Evolutionary conservation across 768 basidiomycete species (phyloP).

Genomic region (Peribolospora kevripleyi): DNA sequence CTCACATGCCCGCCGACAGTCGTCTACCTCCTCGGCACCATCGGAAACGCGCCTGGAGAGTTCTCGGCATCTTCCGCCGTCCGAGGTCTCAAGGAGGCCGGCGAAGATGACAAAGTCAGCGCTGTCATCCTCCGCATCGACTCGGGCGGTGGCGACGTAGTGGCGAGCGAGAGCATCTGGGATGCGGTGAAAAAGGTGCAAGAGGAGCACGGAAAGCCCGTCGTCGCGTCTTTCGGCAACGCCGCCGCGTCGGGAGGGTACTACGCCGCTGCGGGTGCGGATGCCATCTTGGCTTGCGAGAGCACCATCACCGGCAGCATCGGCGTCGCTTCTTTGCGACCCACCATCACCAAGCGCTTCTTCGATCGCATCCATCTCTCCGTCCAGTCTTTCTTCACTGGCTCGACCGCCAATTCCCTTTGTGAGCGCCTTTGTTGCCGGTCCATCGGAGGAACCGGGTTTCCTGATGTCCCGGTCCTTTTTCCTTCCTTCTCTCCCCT

Average conservation of each 20-base stretch:
- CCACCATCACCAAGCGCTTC: constrained; percentile 12
- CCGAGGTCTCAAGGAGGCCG: constrained; percentile 13
- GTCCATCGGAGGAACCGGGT: too few species aligned
- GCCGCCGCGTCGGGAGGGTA: constrained; percentile 14
- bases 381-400: constrained; percentile 12
- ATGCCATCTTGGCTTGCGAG: constrained; percentile 14
- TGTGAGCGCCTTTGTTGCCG: too few species aligned
- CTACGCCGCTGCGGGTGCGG: constrained; percentile 9
- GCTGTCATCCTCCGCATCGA: constrained; percentile 15
- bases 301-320: constrained; percentile 14
- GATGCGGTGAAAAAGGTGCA: constrained; percentile 13
- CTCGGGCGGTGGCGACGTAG: constrained; percentile 13
- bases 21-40: constrained; percentile 14
- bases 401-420: constrained; percentile 8
- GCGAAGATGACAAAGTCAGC: constrained; percentile 12
- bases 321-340: constrained; percentile 14
- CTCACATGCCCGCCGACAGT: not conserved
- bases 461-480: too few species aligned
- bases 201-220: constrained; percentile 11
- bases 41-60: constrained; percentile 11
- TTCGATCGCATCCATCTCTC: constrained; percentile 14
- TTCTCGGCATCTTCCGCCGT: constrained; percentile 11
- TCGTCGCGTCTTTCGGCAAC: constrained; percentile 14
- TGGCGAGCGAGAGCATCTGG: constrained; percentile 14
- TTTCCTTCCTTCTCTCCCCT: too few species aligned